Base-by-base conservation (phyloP, 78 protist species). In the Dictyostelium purpureum region DNA sequence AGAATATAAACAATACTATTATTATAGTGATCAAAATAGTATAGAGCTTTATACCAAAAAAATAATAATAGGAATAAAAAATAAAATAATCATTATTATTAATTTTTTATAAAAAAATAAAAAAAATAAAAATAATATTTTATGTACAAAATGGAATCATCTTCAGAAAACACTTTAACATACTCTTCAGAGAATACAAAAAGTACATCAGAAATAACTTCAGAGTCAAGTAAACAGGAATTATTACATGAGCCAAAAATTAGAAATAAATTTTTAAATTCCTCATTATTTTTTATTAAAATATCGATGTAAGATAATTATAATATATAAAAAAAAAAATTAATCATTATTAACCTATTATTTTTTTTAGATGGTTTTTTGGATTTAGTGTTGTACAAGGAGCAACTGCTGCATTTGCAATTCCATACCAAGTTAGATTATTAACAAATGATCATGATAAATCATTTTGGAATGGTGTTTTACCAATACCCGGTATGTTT, bases 401-500 rank as follows among this genome's bases (percentile, higher is more conserved):
- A 33, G 79, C 90, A 18, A 83, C 75, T 12, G 66, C 80, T 42
- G 63, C 56, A 52, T 38, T 71, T 26, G 26, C 66, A 16, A 47
- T 49, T 0, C 82, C 92, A 85, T 43, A 40, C 33, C 82, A 85
- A 59, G 52, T 73, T 6, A 16, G 21, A 47, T 51, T 33, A 9
- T 35, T 51, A 26, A 40, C 70, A 40, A 49, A 14, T 7, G 26
- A 18, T 14, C 5, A 38, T 14, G 51, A 47, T 24, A 70, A 85
- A 33, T 71, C 76, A 31, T 85, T 59, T 85, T 85, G 82, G 82
- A 73, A 70, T 85, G 92, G 92, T 59, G 35, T 85, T 6, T 47
- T 85, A 45, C 92, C 92, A 47, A 59, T 85, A n/a, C 52, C 76
- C n/a, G 92, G 92, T 45, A 73, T 73, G 76, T 61, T 85, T 85